Conservation (phyloP, 208 protist species). For the Tritrichomonas musculus region DNA sequence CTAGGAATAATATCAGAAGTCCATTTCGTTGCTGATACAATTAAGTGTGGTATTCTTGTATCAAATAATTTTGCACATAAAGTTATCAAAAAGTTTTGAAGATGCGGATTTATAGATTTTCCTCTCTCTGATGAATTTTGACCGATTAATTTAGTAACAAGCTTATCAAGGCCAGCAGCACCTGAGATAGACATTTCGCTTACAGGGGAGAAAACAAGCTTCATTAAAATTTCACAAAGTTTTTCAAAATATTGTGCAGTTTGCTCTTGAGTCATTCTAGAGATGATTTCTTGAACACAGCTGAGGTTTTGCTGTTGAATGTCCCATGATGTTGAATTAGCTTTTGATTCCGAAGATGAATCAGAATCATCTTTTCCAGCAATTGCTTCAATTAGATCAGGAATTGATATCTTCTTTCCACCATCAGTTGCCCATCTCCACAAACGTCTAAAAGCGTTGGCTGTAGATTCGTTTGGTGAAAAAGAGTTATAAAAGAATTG, state of each 20-base stretch:
- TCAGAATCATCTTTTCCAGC: too few species aligned
- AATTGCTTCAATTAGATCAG: not conserved
- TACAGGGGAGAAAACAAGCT: not conserved
- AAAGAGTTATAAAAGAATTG: not conserved
- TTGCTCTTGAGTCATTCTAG: not conserved
- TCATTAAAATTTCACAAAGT: not conserved
- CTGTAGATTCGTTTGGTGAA: not conserved
- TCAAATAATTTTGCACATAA: not conserved
- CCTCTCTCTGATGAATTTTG: not conserved
- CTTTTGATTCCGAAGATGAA: too few species aligned
- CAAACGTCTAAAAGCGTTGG: not conserved
- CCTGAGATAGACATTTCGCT: not conserved
- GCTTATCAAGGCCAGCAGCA: not conserved
- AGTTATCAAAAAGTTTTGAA: not conserved
- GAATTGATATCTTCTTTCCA: not conserved
- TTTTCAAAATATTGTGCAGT: not conserved
- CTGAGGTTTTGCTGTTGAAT: not conserved
- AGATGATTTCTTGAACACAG: not conserved
- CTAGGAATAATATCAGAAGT: not conserved
- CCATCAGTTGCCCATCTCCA: slow-evolving; percentile 6
- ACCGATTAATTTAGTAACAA: not conserved
- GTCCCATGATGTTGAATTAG: not conserved
- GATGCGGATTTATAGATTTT: too few species aligned
- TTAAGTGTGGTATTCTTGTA: not conserved
- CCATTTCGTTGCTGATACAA: not conserved